phyloP scores from a whole-genome alignment of 2,329 filamentous ascomycete genomes.

The Phaeosphaeriaceae sp. region DNA sequence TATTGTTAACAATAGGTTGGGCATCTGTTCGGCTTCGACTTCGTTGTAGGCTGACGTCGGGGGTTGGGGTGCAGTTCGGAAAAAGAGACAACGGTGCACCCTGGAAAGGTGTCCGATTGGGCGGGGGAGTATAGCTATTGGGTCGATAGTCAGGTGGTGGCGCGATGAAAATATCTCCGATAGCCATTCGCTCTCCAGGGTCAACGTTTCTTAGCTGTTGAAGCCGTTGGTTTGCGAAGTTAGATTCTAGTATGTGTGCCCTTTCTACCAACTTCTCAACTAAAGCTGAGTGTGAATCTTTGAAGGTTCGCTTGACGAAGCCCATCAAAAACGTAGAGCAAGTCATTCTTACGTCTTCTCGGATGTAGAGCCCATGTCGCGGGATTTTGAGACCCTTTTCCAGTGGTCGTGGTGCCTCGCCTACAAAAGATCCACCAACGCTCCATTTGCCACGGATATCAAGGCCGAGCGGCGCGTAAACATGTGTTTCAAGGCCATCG shows the following conservation, averaged over 20 bases:
- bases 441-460: slow-evolving; percentile 81
- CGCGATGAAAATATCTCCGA: slow-evolving; percentile 43
- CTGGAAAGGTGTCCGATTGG: neutral
- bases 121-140: slow-evolving; percentile 11
- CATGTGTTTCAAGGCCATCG: slow-evolving; percentile 78
- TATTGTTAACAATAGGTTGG: slow-evolving; percentile 1
- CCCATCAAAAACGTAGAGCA: slow-evolving; percentile 77
- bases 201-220: slow-evolving; percentile 37
- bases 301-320: slow-evolving; percentile 84
- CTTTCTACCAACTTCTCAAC: slow-evolving; percentile 61
- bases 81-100: neutral
- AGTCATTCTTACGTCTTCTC: slow-evolving; percentile 84
- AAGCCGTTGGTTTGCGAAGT: slow-evolving; percentile 42
- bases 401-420: slow-evolving; percentile 68
- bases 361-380: slow-evolving; percentile 73
- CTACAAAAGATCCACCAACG: slow-evolving; percentile 72
- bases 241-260: slow-evolving; percentile 44
- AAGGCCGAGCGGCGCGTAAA: slow-evolving; percentile 81
- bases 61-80: neutral
- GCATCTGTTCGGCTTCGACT: neutral
- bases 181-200: slow-evolving; percentile 40
- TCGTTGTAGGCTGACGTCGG: neutral
- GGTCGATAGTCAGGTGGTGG: slow-evolving; percentile 42
- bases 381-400: slow-evolving; percentile 73
- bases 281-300: slow-evolving; percentile 73